Evolutionary conservation across 495 filamentous ascomycete genomes (phyloP).

Genomic region (Penicillium coprophilum): DNA sequence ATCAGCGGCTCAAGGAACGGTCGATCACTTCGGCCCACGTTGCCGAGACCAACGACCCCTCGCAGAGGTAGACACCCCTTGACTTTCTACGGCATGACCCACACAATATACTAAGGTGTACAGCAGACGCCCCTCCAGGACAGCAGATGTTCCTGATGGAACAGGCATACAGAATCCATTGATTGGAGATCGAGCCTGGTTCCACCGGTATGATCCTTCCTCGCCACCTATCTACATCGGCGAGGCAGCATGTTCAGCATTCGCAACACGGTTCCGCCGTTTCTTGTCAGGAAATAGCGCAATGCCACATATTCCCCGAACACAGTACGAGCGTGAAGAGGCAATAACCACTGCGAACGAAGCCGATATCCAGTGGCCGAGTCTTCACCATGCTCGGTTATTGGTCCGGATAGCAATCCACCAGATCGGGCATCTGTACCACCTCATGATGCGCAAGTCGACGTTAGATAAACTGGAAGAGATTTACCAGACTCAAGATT

Average conservation of each 20-base stretch:
- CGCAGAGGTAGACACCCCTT: constrained; percentile 17
- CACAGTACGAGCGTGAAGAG: constrained; percentile 43
- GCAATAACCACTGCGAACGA: constrained; percentile 36
- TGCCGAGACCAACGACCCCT: constrained; percentile 27
- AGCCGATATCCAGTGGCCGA: constrained; percentile 39
- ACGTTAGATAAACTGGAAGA: constrained; percentile 46
- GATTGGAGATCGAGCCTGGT: constrained; percentile 47
- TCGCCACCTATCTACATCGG: constrained; percentile 48
- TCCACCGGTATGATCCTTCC: constrained; percentile 44
- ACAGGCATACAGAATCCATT: constrained; percentile 41
- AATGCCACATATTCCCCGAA: constrained; percentile 41
- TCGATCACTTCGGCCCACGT: constrained; percentile 34
- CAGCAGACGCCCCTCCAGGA: constrained; percentile 23
- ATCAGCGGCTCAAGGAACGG: constrained; percentile 40
- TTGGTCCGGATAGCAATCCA: constrained; percentile 44
- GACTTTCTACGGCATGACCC: background rate
- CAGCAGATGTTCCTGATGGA: constrained; percentile 31
- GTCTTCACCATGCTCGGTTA: constrained; percentile 41
- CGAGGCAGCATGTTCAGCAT: constrained; percentile 48
- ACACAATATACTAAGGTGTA: background rate
- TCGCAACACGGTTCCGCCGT: constrained; percentile 47
- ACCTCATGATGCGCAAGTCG: constrained; percentile 43
- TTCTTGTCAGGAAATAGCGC: constrained; percentile 42
- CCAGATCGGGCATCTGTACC: constrained; percentile 43
- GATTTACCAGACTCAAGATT: constrained; percentile 40